These are phyloP conservation scores for Cucumis sativus DNA, from an alignment of 306 rosid species.

Conservation along the genomic window DNA sequence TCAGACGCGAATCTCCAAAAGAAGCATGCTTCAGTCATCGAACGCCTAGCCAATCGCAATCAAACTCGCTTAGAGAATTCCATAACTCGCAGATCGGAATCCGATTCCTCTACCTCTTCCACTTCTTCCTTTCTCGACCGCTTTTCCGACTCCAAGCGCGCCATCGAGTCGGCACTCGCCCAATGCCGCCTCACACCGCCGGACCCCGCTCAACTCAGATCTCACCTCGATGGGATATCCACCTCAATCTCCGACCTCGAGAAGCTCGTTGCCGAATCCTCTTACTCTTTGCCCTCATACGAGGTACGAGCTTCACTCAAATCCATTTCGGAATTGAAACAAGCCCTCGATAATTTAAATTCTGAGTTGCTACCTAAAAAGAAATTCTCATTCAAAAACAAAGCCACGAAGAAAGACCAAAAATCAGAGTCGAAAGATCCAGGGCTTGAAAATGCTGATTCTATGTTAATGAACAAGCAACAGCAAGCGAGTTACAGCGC, in stretches of 20 bases:
- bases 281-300: conserved; percentile 60
- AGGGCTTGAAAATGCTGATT: conserved; percentile 10
- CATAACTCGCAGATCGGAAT: conserved; percentile 17
- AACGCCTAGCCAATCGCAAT: conserved; percentile 58
- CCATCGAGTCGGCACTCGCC: background rate
- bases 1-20: conserved; percentile 22
- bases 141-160: conserved; percentile 25
- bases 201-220: conserved; percentile 26
- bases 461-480: background rate
- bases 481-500: conserved; percentile 13
- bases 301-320: conserved; percentile 74
- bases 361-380: conserved; percentile 49
- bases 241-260: conserved; percentile 60
- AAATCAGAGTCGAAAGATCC: conserved; percentile 6
- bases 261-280: conserved; percentile 63
- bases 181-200: conserved; percentile 2
- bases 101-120: conserved; percentile 38
- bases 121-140: conserved; percentile 44
- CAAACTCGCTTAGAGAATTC: conserved; percentile 38
- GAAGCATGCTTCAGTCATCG: conserved; percentile 64
- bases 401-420: conserved; percentile 33
- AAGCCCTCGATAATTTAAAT: conserved; percentile 31
- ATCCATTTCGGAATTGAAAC: conserved; percentile 43
- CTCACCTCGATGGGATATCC: conserved; percentile 40
- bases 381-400: conserved; percentile 66